A percentile compares a stretch with the other conserved stretches of the same genome.
Conservation (phyloP, 352 stramenopile genomes). For the Phytopythium delawarense region DNA sequence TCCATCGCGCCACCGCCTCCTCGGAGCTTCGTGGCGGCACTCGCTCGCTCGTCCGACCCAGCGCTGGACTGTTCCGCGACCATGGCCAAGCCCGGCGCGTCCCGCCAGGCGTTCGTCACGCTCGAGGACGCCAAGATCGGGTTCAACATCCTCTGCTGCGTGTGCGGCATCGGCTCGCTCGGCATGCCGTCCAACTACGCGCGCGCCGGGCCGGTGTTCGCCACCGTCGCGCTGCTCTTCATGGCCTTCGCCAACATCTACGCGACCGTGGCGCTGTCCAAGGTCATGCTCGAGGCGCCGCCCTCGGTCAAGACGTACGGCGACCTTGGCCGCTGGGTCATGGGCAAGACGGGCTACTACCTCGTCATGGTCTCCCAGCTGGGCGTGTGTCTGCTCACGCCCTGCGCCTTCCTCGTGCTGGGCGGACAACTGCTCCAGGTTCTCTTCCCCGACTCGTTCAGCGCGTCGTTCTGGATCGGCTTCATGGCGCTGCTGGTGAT, state of each 20-base stretch:
- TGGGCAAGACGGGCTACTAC: too few relatives aligned
- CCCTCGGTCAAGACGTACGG: constrained; percentile 37
- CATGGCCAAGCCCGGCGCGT: background rate
- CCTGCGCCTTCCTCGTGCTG: too few relatives aligned
- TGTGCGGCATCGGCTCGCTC: constrained; percentile 62
- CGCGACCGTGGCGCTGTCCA: too few relatives aligned
- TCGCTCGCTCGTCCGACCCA: constrained; percentile 1
- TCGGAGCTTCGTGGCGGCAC: background rate
- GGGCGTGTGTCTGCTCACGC: too few relatives aligned
- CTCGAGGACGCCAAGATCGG: constrained; percentile 1
- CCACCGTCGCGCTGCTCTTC: constrained; percentile 42
- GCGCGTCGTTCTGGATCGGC: constrained; percentile 31
- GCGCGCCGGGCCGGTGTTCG: constrained; percentile 39
- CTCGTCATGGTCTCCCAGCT: too few relatives aligned
- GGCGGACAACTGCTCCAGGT: constrained; percentile 35
- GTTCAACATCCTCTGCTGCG: too few relatives aligned
- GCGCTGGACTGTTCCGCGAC: background rate
- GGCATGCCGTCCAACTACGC: constrained; percentile 68
- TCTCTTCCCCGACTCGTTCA: constrained; percentile 51
- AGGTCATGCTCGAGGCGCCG: constrained; percentile 33
- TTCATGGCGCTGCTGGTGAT: constrained; percentile 32
- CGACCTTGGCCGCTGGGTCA: constrained; percentile 39
- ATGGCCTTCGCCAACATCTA: too few relatives aligned
- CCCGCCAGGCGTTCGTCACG: background rate
- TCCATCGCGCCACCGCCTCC: background rate